These are phyloP conservation scores for Amoebophrya sp. DNA, from an alignment of 169 alveolate species.

Conservation along the genomic window DNA sequence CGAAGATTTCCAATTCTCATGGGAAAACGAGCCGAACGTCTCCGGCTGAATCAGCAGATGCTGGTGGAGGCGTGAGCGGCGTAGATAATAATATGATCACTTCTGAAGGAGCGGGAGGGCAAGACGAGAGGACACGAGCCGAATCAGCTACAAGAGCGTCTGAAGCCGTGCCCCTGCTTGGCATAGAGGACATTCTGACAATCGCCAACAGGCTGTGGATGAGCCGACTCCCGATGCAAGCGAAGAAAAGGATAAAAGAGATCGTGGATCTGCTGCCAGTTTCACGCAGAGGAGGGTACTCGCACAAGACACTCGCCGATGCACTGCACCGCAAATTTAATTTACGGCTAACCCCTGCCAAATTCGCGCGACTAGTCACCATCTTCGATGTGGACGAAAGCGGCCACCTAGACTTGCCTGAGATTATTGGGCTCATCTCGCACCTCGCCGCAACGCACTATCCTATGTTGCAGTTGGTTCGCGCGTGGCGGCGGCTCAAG, in stretches of 20 bases:
- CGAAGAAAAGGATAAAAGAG: not conserved
- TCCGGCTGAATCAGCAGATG: no score
- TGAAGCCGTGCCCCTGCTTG: not conserved
- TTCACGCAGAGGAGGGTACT: not conserved
- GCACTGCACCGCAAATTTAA: not conserved
- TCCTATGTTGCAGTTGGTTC: not conserved
- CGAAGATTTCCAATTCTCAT: no score
- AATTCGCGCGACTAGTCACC: not conserved
- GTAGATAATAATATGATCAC: no score
- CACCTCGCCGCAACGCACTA: not conserved
- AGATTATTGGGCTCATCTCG: not conserved
- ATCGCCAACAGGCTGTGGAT: not conserved
- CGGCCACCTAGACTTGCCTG: not conserved
- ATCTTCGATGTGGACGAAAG: not conserved
- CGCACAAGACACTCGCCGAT: not conserved
- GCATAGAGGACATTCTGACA: not conserved
- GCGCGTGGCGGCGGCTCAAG: not conserved
- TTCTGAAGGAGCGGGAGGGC: no score
- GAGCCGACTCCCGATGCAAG: not conserved
- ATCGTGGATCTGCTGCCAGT: not conserved
- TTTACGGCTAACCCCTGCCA: not conserved
- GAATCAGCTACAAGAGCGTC: no score
- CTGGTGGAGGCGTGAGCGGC: no score
- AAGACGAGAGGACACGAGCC: no score
- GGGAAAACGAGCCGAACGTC: no score